Evolutionary conservation across 345 rosid species (phyloP).

Genomic region (Lepidium didymum): DNA sequence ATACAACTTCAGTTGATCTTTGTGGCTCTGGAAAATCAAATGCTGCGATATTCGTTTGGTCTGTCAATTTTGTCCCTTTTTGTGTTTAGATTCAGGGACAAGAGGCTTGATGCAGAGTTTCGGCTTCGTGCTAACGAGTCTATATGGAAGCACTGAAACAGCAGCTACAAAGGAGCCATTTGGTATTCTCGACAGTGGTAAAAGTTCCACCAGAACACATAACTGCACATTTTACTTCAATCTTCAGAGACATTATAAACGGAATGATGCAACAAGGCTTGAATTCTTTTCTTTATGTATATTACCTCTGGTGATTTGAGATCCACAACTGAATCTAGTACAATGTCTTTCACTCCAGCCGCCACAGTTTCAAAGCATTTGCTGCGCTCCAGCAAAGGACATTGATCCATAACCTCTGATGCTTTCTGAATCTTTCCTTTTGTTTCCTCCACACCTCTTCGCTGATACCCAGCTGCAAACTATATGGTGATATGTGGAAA

Average conservation of each 20-base stretch:
- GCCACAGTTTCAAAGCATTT: constrained; percentile 80
- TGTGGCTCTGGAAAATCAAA: background rate
- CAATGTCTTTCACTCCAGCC: constrained; percentile 66
- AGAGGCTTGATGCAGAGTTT: constrained; percentile 71
- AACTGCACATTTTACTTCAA: constrained; percentile 39
- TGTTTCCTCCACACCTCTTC: constrained; percentile 75
- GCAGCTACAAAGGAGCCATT: constrained; percentile 55
- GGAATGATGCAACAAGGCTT: background rate
- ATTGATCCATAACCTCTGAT: constrained; percentile 31
- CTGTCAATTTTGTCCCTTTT: constrained; percentile 24
- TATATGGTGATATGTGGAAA: constrained; percentile 5
- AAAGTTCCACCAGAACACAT: constrained; percentile 70
- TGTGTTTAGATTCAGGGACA: constrained; percentile 38
- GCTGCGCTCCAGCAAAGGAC: constrained; percentile 56
- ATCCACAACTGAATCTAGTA: constrained; percentile 75
- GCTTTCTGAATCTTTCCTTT: constrained; percentile 35
- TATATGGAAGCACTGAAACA: constrained; percentile 69
- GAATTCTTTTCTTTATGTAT: background rate
- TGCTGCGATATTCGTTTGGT: background rate
- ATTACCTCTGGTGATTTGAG: constrained; percentile 82
- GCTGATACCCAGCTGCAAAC: constrained; percentile 90
- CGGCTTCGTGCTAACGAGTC: constrained; percentile 70
- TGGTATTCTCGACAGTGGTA: constrained; percentile 72
- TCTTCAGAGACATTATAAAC: background rate
- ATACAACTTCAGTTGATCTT: background rate